phyloP scores from a whole-genome alignment of 345 rosid species.

The Salix suchowensis region DNA sequence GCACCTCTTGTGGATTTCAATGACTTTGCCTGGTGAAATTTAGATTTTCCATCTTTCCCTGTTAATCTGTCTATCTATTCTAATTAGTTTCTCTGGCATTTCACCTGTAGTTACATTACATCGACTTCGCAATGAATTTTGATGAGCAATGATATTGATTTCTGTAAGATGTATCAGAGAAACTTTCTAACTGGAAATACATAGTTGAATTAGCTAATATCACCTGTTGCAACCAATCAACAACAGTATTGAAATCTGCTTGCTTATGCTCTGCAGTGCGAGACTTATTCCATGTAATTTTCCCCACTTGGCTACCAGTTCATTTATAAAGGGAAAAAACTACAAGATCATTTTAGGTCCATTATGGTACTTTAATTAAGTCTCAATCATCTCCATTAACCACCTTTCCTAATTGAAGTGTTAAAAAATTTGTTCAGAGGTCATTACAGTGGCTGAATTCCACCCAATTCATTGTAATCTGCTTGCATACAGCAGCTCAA shows the following conservation, averaged over 20 bases:
- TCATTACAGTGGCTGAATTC: conserved; percentile 64
- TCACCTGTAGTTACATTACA: neutral
- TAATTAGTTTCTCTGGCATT: neutral
- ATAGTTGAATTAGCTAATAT: neutral
- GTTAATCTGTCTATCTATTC: neutral
- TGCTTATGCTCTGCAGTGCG: neutral
- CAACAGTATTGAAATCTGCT: neutral
- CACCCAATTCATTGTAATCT: conserved; percentile 63
- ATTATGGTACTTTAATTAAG: neutral
- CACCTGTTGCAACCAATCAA: neutral
- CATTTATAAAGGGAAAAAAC: neutral
- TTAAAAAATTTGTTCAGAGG: conserved; percentile 41
- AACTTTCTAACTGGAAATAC: neutral
- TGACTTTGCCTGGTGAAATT: too few relatives aligned
- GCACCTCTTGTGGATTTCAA: too few relatives aligned
- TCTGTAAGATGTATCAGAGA: neutral
- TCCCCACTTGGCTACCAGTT: neutral
- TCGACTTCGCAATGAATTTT: neutral
- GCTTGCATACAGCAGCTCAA: conserved; percentile 66
- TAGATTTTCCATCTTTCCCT: too few relatives aligned
- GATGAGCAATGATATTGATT: neutral
- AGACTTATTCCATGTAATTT: neutral
- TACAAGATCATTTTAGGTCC: neutral
- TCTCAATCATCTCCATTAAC: neutral
- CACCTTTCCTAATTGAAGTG: conserved; percentile 11